Evolutionary conservation across 331 rosid genomes (phyloP).

Genomic region (Malus hybrid): DNA sequence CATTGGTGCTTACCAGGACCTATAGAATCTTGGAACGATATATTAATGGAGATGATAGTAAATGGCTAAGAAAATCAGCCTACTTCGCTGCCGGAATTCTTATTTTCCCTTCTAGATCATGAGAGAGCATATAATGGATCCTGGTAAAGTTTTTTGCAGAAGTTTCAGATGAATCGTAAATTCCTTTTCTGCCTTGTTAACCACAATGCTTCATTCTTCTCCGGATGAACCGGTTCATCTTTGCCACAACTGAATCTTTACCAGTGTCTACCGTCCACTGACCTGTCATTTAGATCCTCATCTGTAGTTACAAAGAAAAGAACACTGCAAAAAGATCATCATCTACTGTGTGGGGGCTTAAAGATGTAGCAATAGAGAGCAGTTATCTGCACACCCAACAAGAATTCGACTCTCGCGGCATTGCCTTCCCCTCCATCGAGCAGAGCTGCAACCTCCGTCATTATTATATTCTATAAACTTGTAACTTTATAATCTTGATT

Average conservation of each 20-base stretch:
- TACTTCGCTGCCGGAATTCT: not conserved
- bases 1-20: conserved; percentile 97
- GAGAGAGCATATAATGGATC: not conserved
- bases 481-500: not conserved
- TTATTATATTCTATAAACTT: not conserved
- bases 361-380: not conserved
- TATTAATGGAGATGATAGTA: conserved; percentile 64
- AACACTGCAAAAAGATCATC: not conserved
- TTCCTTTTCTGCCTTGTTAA: conserved; percentile 9
- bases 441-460: not conserved
- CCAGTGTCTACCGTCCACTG: conserved; percentile 6
- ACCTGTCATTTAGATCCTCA: conserved; percentile 2
- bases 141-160: conserved; percentile 3
- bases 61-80: conserved; percentile 23
- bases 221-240: not conserved
- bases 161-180: conserved; percentile 13
- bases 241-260: conserved; percentile 2
- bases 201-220: conserved; percentile 7
- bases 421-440: not conserved
- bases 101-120: not conserved
- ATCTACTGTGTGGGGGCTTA: not conserved
- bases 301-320: not conserved
- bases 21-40: conserved; percentile 78
- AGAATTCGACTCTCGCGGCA: not conserved
- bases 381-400: not conserved